These are phyloP conservation scores for Diplodia scrobiculata DNA, from an alignment of 2,329 filamentous ascomycete species.

Conservation along the genomic window DNA sequence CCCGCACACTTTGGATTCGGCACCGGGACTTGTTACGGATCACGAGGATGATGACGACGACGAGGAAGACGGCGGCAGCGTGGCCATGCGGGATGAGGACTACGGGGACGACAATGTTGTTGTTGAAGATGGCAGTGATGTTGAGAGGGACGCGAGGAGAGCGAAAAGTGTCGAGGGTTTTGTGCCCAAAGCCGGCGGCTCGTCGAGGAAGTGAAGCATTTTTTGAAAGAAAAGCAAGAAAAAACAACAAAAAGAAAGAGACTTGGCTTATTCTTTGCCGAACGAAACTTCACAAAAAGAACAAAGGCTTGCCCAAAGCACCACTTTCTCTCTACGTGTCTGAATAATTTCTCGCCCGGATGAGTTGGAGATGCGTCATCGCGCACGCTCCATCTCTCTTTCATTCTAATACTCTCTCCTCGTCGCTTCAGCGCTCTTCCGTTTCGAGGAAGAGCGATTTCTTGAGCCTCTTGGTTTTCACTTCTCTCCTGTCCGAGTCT, in stretches of 20 bases:
- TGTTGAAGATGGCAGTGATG: slow-evolving; percentile 46
- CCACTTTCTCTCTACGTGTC: slow-evolving; percentile 3
- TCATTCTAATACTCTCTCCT: slow-evolving; percentile 9
- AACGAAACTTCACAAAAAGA: slow-evolving; percentile 4
- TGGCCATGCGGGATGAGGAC: slow-evolving; percentile 33
- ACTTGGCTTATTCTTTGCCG: slow-evolving; percentile 7
- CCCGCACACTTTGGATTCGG: slow-evolving; percentile 53
- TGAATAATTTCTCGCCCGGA: slow-evolving; percentile 17
- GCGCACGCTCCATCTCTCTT: neutral
- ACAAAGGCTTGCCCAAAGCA: slow-evolving; percentile 3
- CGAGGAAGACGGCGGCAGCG: slow-evolving; percentile 41
- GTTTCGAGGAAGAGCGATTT: slow-evolving; percentile 19
- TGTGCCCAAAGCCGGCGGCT: slow-evolving; percentile 15
- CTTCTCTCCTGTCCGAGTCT: neutral
- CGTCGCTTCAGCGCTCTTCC: slow-evolving; percentile 6
- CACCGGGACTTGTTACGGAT: slow-evolving; percentile 54
- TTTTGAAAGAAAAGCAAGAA: slow-evolving; percentile 3
- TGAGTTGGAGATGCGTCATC: slow-evolving; percentile 6
- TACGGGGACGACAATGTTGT: slow-evolving; percentile 43
- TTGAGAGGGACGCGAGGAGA: slow-evolving; percentile 38
- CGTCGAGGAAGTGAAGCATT: slow-evolving; percentile 16
- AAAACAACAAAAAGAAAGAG: neutral
- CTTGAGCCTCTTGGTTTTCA: neutral
- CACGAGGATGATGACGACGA: slow-evolving; percentile 55
- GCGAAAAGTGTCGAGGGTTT: slow-evolving; percentile 26